phyloP scores from a whole-genome alignment of 2,329 filamentous ascomycete species.

The Clonostachys sp. region DNA sequence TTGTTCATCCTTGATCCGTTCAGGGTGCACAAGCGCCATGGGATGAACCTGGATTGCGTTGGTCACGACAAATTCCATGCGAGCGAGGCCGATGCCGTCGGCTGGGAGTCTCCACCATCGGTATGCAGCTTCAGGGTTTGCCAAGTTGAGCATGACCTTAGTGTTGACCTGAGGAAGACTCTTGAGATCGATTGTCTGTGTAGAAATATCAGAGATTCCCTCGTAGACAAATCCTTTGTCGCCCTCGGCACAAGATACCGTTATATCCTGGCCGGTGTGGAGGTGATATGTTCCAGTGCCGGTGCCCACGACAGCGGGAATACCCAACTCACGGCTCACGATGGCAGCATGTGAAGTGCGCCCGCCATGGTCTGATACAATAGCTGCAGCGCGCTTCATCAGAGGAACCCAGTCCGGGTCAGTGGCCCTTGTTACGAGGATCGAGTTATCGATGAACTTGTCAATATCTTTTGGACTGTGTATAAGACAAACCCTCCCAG shows the following conservation, averaged over 20 bases:
- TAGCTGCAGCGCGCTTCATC: slow-evolving; percentile 27
- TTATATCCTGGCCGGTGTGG: slow-evolving; percentile 27
- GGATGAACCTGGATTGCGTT: slow-evolving; percentile 27
- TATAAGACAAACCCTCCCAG: slow-evolving; percentile 23
- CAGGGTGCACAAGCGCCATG: slow-evolving; percentile 27
- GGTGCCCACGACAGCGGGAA: slow-evolving; percentile 29
- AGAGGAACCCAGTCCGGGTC: slow-evolving; percentile 31
- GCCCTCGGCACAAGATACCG: slow-evolving; percentile 29
- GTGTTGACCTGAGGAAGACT: slow-evolving; percentile 14
- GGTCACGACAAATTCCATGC: slow-evolving; percentile 32
- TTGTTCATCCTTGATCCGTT: slow-evolving; percentile 16
- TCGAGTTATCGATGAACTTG: slow-evolving; percentile 23
- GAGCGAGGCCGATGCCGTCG: slow-evolving; percentile 30
- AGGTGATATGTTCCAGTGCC: slow-evolving; percentile 25
- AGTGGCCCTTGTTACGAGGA: slow-evolving; percentile 25
- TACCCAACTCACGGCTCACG: slow-evolving; percentile 29
- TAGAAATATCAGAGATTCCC: slow-evolving; percentile 22
- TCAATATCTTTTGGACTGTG: slow-evolving; percentile 18
- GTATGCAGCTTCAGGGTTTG: slow-evolving; percentile 27
- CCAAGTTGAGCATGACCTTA: slow-evolving; percentile 29
- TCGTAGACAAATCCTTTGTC: slow-evolving; percentile 28
- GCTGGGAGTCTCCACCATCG: slow-evolving; percentile 31
- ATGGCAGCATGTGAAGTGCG: slow-evolving; percentile 32
- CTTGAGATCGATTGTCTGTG: slow-evolving; percentile 19
- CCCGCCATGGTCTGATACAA: slow-evolving; percentile 29